Conservation (phyloP, 345 rosid genomes). For the Hirschfeldia incana region DNA sequence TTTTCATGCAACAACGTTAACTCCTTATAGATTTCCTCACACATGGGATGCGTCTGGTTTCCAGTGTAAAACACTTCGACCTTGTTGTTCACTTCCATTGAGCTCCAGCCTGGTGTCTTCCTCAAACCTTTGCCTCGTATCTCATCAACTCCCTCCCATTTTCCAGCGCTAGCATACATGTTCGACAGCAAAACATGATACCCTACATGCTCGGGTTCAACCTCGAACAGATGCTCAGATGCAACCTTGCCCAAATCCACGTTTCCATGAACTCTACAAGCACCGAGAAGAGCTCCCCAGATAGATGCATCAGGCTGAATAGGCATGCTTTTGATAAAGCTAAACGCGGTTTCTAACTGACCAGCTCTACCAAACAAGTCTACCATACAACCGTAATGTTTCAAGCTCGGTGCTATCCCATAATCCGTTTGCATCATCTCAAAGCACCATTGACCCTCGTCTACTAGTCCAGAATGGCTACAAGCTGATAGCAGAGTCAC, state of each 20-base stretch:
- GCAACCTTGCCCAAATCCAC: slow-evolving; percentile 45
- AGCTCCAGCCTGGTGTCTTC: slow-evolving; percentile 70
- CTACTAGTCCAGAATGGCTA: slow-evolving; percentile 62
- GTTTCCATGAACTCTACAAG: slow-evolving; percentile 58
- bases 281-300: slow-evolving; percentile 64
- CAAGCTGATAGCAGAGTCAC: slow-evolving; percentile 58
- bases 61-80: slow-evolving; percentile 60
- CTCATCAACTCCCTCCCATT: slow-evolving; percentile 53
- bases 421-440: slow-evolving; percentile 47
- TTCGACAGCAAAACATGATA: slow-evolving; percentile 57
- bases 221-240: slow-evolving; percentile 49
- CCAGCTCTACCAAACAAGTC: slow-evolving; percentile 65
- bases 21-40: slow-evolving; percentile 41
- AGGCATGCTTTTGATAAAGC: slow-evolving; percentile 51
- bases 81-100: slow-evolving; percentile 46
- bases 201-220: slow-evolving; percentile 56
- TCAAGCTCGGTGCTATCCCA: slow-evolving; percentile 48
- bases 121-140: slow-evolving; percentile 52
- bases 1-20: slow-evolving; percentile 43
- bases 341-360: slow-evolving; percentile 47
- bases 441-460: slow-evolving; percentile 53
- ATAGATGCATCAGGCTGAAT: slow-evolving; percentile 53
- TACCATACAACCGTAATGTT: slow-evolving; percentile 66
- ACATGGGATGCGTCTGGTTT: slow-evolving; percentile 47
- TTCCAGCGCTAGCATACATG: slow-evolving; percentile 58